Evolutionary conservation across 1,139 yeast species (phyloP).

Genomic region (Debaryomycetaceae sp.): DNA sequence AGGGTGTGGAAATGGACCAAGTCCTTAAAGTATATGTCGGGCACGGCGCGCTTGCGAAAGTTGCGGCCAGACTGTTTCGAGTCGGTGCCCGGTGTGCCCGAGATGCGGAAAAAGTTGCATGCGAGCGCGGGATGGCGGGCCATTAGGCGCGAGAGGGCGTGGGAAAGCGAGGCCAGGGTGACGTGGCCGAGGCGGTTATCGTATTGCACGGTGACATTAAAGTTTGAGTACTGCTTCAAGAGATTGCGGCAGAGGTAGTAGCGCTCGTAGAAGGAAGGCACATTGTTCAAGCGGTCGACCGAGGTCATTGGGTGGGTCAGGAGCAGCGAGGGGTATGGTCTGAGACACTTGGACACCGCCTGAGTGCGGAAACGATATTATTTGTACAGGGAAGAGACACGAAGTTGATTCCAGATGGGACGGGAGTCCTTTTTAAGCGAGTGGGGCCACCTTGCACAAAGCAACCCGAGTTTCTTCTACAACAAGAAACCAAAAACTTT

Average conservation of each 20-base stretch:
- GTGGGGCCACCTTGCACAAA: no score
- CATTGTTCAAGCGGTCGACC: no score
- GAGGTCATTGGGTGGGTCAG: no score
- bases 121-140: constrained; percentile 13
- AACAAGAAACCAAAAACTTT: no score
- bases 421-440: no score
- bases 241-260: constrained; percentile 17
- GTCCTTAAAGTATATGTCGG: constrained; percentile 13
- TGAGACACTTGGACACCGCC: no score
- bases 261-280: constrained; percentile 9
- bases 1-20: constrained; percentile 11
- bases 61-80: constrained; percentile 7
- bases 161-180: constrained; percentile 10
- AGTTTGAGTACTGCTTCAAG: constrained; percentile 16
- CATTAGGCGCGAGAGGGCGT: constrained; percentile 14
- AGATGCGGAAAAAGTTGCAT: constrained; percentile 9
- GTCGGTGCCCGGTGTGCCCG: constrained; percentile 5
- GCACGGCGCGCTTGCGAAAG: constrained; percentile 11
- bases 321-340: no score
- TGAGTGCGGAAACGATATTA: no score
- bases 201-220: constrained; percentile 17
- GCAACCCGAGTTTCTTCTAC: no score
- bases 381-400: no score
- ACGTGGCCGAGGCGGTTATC: constrained; percentile 7
- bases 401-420: no score